phyloP scores from a whole-genome alignment of 768 basidiomycete genomes.

The Wakefieldia striispora region DNA sequence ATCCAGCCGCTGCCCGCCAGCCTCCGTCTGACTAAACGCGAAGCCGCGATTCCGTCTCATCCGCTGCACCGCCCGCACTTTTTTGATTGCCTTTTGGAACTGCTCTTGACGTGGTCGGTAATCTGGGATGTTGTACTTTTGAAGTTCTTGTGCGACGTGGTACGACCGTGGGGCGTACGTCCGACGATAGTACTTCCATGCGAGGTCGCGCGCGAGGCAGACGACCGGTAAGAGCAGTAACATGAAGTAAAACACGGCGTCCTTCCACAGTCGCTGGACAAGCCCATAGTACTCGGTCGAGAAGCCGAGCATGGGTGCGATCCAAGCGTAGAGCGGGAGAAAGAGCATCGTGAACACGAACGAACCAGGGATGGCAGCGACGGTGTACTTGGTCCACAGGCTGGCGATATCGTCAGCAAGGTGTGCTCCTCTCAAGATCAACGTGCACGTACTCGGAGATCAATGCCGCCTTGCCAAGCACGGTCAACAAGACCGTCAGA shows the following conservation, averaged over 20 bases:
- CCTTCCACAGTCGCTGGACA: conserved; percentile 87
- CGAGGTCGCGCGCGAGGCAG: conserved; percentile 85
- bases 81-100: conserved; percentile 99
- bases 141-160: conserved; percentile 98
- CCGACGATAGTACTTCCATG: conserved; percentile 96
- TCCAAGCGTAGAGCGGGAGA: conserved; percentile 83
- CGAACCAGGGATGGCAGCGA: conserved; percentile 96
- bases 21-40: conserved; percentile 97
- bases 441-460: conserved; percentile 84
- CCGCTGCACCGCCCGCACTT: conserved; percentile 96
- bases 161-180: conserved; percentile 92
- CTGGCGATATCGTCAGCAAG: conserved; percentile 39
- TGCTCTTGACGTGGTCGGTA: conserved; percentile 98
- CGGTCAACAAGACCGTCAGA: conserved; percentile 87
- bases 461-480: conserved; percentile 94
- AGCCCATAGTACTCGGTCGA: conserved; percentile 90
- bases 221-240: conserved; percentile 81
- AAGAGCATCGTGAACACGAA: conserved; percentile 96
- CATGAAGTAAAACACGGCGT: conserved; percentile 86
- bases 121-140: conserved; percentile 97
- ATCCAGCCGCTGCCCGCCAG: conserved; percentile 65
- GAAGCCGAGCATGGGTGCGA: conserved; percentile 85
- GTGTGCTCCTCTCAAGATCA: background rate
- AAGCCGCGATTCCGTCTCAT: conserved; percentile 97
- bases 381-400: conserved; percentile 99